A percentile compares a stretch with the other conserved stretches of the same genome.
Conservation (phyloP, 208 protist genomes). For the Acanthamoeba triangularis region DNA sequence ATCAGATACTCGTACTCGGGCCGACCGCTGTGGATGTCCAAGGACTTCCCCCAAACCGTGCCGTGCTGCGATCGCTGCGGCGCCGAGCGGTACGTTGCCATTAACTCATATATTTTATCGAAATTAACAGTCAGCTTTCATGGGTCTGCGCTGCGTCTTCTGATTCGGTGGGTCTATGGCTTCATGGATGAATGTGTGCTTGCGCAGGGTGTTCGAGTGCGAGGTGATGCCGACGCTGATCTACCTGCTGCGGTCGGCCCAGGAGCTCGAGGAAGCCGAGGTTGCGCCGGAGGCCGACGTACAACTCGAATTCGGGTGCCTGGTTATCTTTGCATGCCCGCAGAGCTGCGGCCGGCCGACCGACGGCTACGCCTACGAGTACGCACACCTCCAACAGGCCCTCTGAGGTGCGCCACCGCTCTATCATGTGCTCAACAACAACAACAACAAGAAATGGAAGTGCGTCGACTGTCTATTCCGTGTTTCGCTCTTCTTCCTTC, state of each 20-base stretch:
- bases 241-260: background rate
- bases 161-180: background rate
- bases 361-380: slow-evolving; percentile 22
- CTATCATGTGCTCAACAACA: background rate
- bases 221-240: slow-evolving; percentile 43
- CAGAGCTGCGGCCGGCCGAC: background rate
- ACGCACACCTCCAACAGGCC: background rate
- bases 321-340: background rate
- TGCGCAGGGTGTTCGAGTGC: slow-evolving; percentile 20
- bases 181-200: background rate
- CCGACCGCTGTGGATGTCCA: slow-evolving; percentile 16
- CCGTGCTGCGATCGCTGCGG: background rate
- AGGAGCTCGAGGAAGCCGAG: background rate
- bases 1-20: background rate
- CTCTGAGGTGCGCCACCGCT: background rate
- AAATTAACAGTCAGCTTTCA: background rate
- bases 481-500: too few species aligned
- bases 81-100: background rate
- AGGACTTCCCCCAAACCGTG: background rate
- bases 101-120: background rate
- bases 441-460: background rate
- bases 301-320: background rate
- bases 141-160: background rate
- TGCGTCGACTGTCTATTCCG: too few species aligned
- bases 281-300: background rate